A percentile compares a stretch with the other conserved stretches of the same genome.
Evolutionary conservation across 1,139 yeast genomes (phyloP).

Genomic region (Wickerhamomyces sp.): DNA sequence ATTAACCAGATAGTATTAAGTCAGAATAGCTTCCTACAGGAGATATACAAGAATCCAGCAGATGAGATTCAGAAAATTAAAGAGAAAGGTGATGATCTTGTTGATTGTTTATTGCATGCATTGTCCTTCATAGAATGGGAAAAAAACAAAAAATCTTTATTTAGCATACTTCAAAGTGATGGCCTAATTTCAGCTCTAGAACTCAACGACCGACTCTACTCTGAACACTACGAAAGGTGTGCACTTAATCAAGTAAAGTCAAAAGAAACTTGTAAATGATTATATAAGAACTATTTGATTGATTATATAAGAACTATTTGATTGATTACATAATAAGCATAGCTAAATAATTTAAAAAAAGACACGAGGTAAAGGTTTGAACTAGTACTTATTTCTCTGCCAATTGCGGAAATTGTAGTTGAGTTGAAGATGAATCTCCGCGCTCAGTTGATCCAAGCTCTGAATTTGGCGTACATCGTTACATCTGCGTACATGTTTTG

Average conservation of each 20-base stretch:
- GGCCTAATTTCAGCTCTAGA: constrained; percentile 13
- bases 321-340: no score
- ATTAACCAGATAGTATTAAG: constrained; percentile 11
- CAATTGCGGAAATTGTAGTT: no score
- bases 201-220: constrained; percentile 14
- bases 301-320: no score
- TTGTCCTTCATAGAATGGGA: constrained; percentile 49
- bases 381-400: no score
- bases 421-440: constrained; percentile 33
- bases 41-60: neutral
- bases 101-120: constrained; percentile 58
- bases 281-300: no score
- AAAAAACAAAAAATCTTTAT: constrained; percentile 25
- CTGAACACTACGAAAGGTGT: neutral
- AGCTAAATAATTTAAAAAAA: no score
- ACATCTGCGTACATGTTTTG: constrained; percentile 91
- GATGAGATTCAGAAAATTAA: constrained; percentile 15
- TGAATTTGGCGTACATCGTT: constrained; percentile 72
- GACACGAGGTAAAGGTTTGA: no score
- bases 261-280: no score
- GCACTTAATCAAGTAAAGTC: neutral
- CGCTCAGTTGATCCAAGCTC: constrained; percentile 45
- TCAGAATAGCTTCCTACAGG: constrained; percentile 2
- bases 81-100: constrained; percentile 55
- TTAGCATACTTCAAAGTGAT: constrained; percentile 11